A percentile compares a stretch with the other conserved stretches of the same genome.
These are phyloP conservation scores for Chrysochromulina parva DNA, from an alignment of 78 protist species.

Conservation along the genomic window DNA sequence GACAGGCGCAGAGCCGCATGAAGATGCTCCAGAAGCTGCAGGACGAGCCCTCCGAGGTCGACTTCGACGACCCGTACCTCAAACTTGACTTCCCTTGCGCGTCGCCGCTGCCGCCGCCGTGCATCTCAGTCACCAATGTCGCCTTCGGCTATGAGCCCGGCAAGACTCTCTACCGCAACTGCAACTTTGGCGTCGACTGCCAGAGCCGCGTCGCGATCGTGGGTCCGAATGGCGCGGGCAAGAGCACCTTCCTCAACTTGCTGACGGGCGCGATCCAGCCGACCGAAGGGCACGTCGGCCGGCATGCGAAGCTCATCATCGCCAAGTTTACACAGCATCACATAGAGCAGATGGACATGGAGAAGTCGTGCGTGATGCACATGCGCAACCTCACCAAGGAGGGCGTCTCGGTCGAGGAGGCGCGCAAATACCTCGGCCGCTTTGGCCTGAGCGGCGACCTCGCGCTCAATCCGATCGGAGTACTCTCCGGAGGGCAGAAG, in stretches of 20 bases:
- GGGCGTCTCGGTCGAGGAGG: conserved; percentile 57
- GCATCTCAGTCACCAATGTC: not conserved
- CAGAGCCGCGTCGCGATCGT: conserved; percentile 82
- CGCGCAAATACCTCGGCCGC: conserved; percentile 78
- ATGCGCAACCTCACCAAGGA: conserved; percentile 59
- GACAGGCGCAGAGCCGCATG: not conserved
- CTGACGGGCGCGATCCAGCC: conserved; percentile 78
- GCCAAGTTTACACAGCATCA: conserved; percentile 86
- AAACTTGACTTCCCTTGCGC: conserved; percentile 72
- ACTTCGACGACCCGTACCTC: conserved; percentile 19
- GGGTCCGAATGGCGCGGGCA: conserved; percentile 95
- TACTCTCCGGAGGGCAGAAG: conserved; percentile 94
- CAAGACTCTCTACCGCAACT: not conserved
- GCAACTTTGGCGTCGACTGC: conserved; percentile 48
- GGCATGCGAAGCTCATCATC: conserved; percentile 64
- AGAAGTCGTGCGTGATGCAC: conserved; percentile 74
- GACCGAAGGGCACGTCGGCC: conserved; percentile 69
- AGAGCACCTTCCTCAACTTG: conserved; percentile 81
- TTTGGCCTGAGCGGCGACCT: conserved; percentile 80
- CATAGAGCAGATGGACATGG: conserved; percentile 81
- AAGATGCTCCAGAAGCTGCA: not conserved
- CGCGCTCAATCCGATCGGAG: conserved; percentile 63
- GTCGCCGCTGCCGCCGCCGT: not conserved
- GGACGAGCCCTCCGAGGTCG: not conserved
- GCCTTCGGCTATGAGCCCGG: not conserved